Conservation (phyloP, 257 asterid genomes). For the Anisodus tanguticus region DNA sequence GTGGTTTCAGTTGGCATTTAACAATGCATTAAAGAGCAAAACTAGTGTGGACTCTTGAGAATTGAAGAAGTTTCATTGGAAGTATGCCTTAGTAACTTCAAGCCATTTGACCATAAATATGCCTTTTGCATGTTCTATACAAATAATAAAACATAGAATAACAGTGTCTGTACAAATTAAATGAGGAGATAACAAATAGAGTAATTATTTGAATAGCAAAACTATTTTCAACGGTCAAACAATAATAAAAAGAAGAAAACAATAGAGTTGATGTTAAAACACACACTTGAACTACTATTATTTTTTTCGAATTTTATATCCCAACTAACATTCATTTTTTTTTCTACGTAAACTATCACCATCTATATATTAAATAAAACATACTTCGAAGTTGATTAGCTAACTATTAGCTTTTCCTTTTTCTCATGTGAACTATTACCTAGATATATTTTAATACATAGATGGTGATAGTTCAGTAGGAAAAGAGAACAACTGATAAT, state of each 20-base stretch:
- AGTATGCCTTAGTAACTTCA: neutral
- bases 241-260: neutral
- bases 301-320: too few species aligned
- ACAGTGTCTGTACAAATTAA: neutral
- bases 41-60: constrained; percentile 7
- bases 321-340: neutral
- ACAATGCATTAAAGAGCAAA: neutral
- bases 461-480: too few species aligned
- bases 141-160: neutral
- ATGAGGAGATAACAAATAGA: neutral
- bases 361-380: too few species aligned
- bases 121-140: neutral
- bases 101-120: neutral
- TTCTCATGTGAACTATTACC: too few species aligned
- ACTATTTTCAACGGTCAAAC: neutral
- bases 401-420: too few species aligned
- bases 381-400: too few species aligned
- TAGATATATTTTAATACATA: too few species aligned
- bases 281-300: neutral
- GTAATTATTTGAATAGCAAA: neutral
- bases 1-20: neutral
- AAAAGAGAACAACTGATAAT: too few species aligned
- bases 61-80: neutral
- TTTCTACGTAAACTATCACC: too few species aligned
- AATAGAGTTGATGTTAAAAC: neutral